These are phyloP conservation scores for Cucumis melo DNA, from an alignment of 306 rosid species.

Conservation along the genomic window DNA sequence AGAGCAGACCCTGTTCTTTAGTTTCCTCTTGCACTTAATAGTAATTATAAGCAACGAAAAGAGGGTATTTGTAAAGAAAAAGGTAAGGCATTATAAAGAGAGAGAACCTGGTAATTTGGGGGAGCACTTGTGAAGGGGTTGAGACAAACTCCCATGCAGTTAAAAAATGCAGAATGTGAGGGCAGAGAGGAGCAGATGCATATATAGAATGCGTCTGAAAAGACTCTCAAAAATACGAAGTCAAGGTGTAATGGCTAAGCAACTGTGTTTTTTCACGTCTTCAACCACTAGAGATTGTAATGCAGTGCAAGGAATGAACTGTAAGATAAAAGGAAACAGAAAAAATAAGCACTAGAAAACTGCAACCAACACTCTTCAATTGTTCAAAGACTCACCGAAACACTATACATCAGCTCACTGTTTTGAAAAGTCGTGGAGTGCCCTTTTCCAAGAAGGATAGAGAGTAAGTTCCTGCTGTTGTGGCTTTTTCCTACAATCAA, in stretches of 20 bases:
- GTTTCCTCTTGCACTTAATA: neutral
- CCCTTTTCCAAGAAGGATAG: neutral
- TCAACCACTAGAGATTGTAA: neutral
- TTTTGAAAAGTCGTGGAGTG: neutral
- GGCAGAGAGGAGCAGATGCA: neutral
- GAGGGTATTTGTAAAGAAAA: neutral
- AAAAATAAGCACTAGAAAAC: neutral
- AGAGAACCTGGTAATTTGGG: neutral
- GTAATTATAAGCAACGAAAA: neutral
- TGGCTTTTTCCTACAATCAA: neutral
- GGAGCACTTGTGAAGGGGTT: neutral
- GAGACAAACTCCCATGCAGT: slow-evolving; percentile 2
- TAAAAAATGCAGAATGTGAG: slow-evolving; percentile 1
- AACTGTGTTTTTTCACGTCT: neutral
- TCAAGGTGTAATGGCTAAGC: neutral
- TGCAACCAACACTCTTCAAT: slow-evolving; percentile 1
- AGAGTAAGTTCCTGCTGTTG: neutral
- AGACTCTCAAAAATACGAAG: neutral
- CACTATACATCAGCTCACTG: neutral
- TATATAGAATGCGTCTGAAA: neutral
- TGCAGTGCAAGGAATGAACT: neutral
- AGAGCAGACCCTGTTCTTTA: neutral
- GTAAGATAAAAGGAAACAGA: neutral
- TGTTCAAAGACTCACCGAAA: slow-evolving; percentile 3
- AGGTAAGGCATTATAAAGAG: neutral